Evolutionary conservation across 1,284 basidiomycete genomes (phyloP), one percentile per base, ranked within the genome.

Genomic region (Trametes versicolor): DNA sequence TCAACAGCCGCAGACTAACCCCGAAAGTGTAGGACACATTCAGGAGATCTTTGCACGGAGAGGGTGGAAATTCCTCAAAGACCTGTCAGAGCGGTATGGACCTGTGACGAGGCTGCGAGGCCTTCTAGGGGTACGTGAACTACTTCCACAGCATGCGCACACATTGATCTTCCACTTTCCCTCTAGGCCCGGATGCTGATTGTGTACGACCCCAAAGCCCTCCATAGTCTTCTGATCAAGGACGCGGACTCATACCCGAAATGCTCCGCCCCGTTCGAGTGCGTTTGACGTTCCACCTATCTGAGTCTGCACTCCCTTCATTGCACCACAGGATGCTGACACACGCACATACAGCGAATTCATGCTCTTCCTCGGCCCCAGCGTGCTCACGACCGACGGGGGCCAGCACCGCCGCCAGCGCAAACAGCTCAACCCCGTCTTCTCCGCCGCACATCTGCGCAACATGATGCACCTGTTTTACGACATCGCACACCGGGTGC

Each of bases 341-440:
- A 21, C n/a, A 4, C 43, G 9, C n/a, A n/a, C 15, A 21, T 19
- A 13, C 45, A 67, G 62, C 45, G 61, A 48, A 2, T 55, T 69
- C 23, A 58, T 61, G 7, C 17, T 65, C 21, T 39, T 70, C n/a
- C 41, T 67, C 1, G 72, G 72, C 9, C 70, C 71, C 13, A 68
- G 72, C 9, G 48, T 73, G 0, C 37, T 73, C 4, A 66, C 70
- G 0, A 68, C 70, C 0, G 43, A 63, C 23, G 53, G 56, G 0
- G 21, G 32, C 3, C 68, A 67, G n/a, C 68, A 67, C 39, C 61
- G 64, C 27, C 49, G 59, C 17, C 68, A 70, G 55, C 63, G 68
- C 25, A 67, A 65, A 43, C 64, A 67, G 32, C 58, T 70, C 7
- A 70, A 66, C 45, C 66, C 68, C 1, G 64, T 70, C 15, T 70